Percentiles rank a stretch among this genome's conserved stretches.
Conservation (phyloP, 108 stramenopile genomes). For the Discostella pseudostelligera region DNA sequence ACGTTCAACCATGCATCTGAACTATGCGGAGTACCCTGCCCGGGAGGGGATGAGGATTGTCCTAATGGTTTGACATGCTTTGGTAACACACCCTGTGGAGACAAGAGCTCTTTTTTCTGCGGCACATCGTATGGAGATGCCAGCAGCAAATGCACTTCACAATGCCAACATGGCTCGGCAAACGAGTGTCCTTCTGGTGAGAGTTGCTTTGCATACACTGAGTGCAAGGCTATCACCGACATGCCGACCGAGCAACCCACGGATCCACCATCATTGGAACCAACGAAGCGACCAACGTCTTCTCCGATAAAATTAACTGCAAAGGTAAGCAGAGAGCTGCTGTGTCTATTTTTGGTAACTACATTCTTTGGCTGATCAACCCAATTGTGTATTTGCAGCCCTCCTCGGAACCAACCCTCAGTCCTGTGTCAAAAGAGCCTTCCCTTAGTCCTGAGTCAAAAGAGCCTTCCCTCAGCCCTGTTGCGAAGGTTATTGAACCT, state of each 20-base stretch:
- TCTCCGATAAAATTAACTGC: not conserved
- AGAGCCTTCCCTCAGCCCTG: too few species aligned
- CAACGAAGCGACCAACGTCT: slow-evolving; percentile 9
- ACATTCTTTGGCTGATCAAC: too few species aligned
- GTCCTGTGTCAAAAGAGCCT: not conserved
- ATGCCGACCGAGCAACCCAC: slow-evolving; percentile 35
- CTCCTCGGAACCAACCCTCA: not conserved
- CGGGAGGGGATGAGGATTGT: slow-evolving; percentile 40
- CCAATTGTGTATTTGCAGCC: not conserved
- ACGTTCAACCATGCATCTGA: slow-evolving; percentile 43
- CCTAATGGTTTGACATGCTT: slow-evolving; percentile 40
- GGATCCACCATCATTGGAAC: slow-evolving; percentile 18
- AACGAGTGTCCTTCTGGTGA: slow-evolving; percentile 72
- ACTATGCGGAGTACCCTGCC: slow-evolving; percentile 38
- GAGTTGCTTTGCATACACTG: slow-evolving; percentile 77
- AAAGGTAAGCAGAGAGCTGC: not conserved
- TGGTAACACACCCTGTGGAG: slow-evolving; percentile 48
- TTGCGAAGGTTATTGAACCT: slow-evolving; percentile 4
- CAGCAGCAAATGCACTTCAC: slow-evolving; percentile 52
- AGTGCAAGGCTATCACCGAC: slow-evolving; percentile 47
- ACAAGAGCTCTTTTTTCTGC: slow-evolving; percentile 60
- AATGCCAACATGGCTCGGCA: slow-evolving; percentile 66
- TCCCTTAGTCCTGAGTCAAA: not conserved
- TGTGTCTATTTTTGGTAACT: not conserved
- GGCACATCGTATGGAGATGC: slow-evolving; percentile 81